Conservation (phyloP, 768 basidiomycete genomes). For the Leccinum variicolor region DNA sequence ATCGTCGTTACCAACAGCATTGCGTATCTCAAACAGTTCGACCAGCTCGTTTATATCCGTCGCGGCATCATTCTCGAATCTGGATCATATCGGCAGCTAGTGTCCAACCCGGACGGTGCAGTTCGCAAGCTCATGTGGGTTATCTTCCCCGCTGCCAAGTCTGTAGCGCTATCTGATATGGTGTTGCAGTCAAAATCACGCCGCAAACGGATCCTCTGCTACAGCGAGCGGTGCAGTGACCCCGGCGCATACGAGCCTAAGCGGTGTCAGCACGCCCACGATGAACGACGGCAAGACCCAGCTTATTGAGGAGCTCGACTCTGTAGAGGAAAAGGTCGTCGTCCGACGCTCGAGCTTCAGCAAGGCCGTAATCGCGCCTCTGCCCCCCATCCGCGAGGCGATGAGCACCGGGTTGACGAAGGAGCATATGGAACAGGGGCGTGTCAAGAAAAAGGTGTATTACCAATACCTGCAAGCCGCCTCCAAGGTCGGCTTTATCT, state of each 20-base stretch:
- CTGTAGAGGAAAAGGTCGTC: conserved; percentile 55
- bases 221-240: conserved; percentile 45
- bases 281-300: conserved; percentile 20
- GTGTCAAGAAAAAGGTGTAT: conserved; percentile 78
- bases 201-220: conserved; percentile 41
- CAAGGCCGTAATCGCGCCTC: conserved; percentile 48
- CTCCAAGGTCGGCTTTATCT: conserved; percentile 65
- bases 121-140: conserved; percentile 70
- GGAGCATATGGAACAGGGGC: conserved; percentile 78
- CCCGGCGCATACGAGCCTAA: conserved; percentile 38
- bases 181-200: conserved; percentile 42
- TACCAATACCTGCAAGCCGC: conserved; percentile 74
- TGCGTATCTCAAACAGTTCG: conserved; percentile 76
- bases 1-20: conserved; percentile 86
- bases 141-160: background rate
- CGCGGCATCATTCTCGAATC: conserved; percentile 79
- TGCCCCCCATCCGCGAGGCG: conserved; percentile 36
- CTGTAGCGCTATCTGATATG: background rate
- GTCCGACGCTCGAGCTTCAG: conserved; percentile 54
- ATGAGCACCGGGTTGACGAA: conserved; percentile 50
- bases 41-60: conserved; percentile 71
- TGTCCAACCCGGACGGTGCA: conserved; percentile 59
- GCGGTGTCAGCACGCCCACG: conserved; percentile 18
- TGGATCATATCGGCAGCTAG: conserved; percentile 60
- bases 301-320: conserved; percentile 25